Percentiles rank a stretch among this genome's conserved stretches.
Evolutionary conservation across 1,139 yeast species (phyloP).

Genomic region (Saccharomyces pastorianus): DNA sequence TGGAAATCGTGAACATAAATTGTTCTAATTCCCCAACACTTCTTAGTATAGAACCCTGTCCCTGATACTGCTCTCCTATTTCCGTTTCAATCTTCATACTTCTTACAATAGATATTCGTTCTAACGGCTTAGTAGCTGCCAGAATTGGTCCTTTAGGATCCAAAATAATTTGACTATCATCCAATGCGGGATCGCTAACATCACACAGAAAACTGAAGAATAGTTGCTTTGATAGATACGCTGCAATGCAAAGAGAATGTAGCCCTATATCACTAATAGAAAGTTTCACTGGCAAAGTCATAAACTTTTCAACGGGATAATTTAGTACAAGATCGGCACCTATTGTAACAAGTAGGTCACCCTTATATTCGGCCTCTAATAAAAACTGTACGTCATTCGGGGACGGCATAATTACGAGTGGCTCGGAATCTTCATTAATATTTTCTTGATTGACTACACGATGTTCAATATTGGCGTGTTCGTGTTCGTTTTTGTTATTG

Average conservation of each 20-base stretch:
- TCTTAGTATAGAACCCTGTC: constrained; percentile 42
- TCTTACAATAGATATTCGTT: constrained; percentile 70
- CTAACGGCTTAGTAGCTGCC: constrained; percentile 32
- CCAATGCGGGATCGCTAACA: constrained; percentile 33
- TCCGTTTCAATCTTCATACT: constrained; percentile 53
- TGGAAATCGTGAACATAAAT: constrained; percentile 67
- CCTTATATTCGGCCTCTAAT: constrained; percentile 69
- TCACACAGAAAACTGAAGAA: constrained; percentile 43
- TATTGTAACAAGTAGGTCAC: constrained; percentile 66
- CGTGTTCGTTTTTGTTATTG: constrained; percentile 8
- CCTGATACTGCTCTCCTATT: constrained; percentile 30
- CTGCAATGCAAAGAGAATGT: constrained; percentile 71
- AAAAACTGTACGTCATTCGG: constrained; percentile 62
- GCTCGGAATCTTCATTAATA: not conserved
- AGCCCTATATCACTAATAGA: constrained; percentile 68
- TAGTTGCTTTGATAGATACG: constrained; percentile 44
- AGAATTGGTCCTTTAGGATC: constrained; percentile 35
- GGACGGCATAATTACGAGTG: constrained; percentile 4
- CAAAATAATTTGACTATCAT: constrained; percentile 31
- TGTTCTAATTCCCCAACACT: constrained; percentile 91
- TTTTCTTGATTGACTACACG: not conserved
- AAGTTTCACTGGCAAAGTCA: constrained; percentile 74
- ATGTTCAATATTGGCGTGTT: constrained; percentile 3
- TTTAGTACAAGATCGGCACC: constrained; percentile 73
- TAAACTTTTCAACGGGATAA: constrained; percentile 83